Conservation (phyloP, 345 rosid genomes). For the Rhizophora apiculata region DNA sequence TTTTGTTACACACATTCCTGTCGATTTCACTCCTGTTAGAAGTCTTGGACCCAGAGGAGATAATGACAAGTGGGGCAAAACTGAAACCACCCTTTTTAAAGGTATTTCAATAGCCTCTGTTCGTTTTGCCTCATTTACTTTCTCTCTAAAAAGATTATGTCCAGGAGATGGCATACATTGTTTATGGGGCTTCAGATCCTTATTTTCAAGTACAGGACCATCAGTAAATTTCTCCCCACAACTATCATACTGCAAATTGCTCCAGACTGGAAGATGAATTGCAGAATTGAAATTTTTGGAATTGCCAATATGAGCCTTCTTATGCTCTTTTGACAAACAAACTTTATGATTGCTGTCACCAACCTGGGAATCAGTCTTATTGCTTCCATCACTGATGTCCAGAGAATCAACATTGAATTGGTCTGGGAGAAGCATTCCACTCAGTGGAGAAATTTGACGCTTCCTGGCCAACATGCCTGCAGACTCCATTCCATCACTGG, state of each 20-base stretch:
- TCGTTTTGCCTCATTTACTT: slow-evolving; percentile 33
- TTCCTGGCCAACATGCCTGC: slow-evolving; percentile 16
- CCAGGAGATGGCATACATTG: slow-evolving; percentile 29
- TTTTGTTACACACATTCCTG: slow-evolving; percentile 26
- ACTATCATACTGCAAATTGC: slow-evolving; percentile 12
- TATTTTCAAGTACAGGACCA: slow-evolving; percentile 64
- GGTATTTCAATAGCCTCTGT: slow-evolving; percentile 44
- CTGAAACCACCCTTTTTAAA: slow-evolving; percentile 26
- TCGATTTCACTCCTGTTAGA: slow-evolving; percentile 49
- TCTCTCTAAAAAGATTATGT: slow-evolving; percentile 31
- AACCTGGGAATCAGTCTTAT: neutral
- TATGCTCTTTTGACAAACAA: slow-evolving; percentile 16
- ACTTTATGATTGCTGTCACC: slow-evolving; percentile 3
- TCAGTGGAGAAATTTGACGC: slow-evolving; percentile 20
- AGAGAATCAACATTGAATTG: slow-evolving; percentile 13
- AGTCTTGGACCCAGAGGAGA: slow-evolving; percentile 92
- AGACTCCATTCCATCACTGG: slow-evolving; percentile 6
- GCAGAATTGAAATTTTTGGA: slow-evolving; percentile 3
- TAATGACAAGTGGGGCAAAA: slow-evolving; percentile 54
- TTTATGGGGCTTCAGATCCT: slow-evolving; percentile 16
- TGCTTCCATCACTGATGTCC: slow-evolving; percentile 13
- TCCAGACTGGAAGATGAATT: slow-evolving; percentile 24
- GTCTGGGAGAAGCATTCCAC: slow-evolving; percentile 19
- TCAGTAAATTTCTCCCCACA: slow-evolving; percentile 40
- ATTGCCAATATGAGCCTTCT: slow-evolving; percentile 24